phyloP scores from a whole-genome alignment of 805 yeast species.

The Candida easanensis region DNA sequence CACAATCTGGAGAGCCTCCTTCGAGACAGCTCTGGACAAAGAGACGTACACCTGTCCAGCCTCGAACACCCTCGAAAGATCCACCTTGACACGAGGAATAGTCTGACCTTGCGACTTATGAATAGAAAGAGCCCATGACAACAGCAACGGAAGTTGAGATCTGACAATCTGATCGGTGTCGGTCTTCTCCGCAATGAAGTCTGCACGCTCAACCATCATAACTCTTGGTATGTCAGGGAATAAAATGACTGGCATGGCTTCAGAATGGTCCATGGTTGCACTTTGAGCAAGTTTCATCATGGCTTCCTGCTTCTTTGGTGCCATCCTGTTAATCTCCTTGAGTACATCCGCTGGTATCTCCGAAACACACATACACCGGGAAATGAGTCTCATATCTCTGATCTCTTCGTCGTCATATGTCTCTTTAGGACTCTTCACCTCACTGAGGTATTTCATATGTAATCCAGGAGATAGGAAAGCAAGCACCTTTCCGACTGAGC shows the following conservation, averaged over 20 bases:
- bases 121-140: conserved; percentile 83
- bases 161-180: conserved; percentile 40
- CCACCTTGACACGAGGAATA: conserved; percentile 65
- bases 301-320: conserved; percentile 12
- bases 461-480: conserved; percentile 33
- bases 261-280: conserved; percentile 2
- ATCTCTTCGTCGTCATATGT: background rate
- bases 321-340: conserved; percentile 22
- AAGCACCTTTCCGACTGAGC: conserved; percentile 77
- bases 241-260: conserved; percentile 42
- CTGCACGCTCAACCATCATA: conserved; percentile 7
- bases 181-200: conserved; percentile 21
- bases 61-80: conserved; percentile 64
- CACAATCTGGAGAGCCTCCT: conserved; percentile 59
- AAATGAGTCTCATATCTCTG: conserved; percentile 27
- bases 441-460: conserved; percentile 5
- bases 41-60: conserved; percentile 87
- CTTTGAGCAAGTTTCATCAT: conserved; percentile 22
- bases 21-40: conserved; percentile 69
- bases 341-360: conserved; percentile 28
- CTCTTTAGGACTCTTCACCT: background rate
- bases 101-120: conserved; percentile 89
- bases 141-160: conserved; percentile 62
- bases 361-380: conserved; percentile 28
- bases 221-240: conserved; percentile 34